Evolutionary conservation across 495 filamentous ascomycete species (phyloP).

Genomic region (Penicillium silybi): DNA sequence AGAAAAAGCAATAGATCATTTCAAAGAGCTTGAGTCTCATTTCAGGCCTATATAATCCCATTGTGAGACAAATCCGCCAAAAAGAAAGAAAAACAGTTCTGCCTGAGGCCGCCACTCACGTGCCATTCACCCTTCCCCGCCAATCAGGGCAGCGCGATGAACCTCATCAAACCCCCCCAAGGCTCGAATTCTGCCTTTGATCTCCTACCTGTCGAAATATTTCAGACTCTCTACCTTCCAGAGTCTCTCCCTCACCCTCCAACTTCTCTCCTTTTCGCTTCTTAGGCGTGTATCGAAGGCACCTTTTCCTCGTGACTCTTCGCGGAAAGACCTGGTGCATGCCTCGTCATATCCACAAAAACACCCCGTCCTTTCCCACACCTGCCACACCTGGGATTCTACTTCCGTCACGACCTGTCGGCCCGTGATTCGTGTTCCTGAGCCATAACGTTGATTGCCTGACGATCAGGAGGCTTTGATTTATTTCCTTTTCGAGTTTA

Average conservation of each 20-base stretch:
- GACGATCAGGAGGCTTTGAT: conserved; percentile 10
- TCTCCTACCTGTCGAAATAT: conserved; percentile 3
- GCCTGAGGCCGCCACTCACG: conserved; percentile 12
- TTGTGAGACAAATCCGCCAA: neutral
- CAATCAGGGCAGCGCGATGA: conserved; percentile 18
- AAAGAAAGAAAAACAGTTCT: conserved; percentile 1
- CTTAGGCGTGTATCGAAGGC: conserved; percentile 23
- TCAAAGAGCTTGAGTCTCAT: neutral
- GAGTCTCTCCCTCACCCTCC: neutral
- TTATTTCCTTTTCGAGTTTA: conserved; percentile 20
- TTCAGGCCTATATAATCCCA: neutral
- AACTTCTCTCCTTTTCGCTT: conserved; percentile 4
- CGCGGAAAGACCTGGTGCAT: conserved; percentile 36
- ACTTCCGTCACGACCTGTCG: conserved; percentile 18
- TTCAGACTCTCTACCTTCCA: neutral
- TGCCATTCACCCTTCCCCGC: neutral
- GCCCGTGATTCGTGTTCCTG: conserved; percentile 18
- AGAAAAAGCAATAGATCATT: neutral
- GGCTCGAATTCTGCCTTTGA: conserved; percentile 16
- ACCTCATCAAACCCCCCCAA: conserved; percentile 16
- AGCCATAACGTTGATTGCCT: conserved; percentile 8
- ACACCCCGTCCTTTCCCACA: conserved; percentile 32
- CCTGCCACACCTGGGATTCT: conserved; percentile 20
- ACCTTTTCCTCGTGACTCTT: conserved; percentile 25
- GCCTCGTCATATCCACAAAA: conserved; percentile 43